These are phyloP conservation scores for Mycena latifolia DNA, from an alignment of 768 basidiomycete species.

Conservation along the genomic window DNA sequence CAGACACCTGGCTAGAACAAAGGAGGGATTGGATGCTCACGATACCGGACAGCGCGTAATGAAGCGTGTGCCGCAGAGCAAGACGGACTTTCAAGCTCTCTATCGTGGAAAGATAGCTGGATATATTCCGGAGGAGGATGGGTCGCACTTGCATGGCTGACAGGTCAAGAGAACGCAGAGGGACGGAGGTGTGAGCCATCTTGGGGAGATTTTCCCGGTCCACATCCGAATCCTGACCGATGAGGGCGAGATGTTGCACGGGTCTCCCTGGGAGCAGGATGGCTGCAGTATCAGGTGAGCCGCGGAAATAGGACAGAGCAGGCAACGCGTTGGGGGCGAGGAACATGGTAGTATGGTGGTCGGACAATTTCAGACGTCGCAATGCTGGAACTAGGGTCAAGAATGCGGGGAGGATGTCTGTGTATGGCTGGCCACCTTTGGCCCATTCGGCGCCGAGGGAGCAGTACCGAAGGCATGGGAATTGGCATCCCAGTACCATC, in stretches of 20 bases:
- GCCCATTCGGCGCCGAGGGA: conserved; percentile 61
- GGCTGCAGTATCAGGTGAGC: conserved; percentile 70
- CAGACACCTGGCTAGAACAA: conserved; percentile 16
- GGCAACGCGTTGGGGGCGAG: conserved; percentile 61
- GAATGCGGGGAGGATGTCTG: conserved; percentile 54
- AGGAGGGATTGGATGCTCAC: conserved; percentile 56
- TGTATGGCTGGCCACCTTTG: conserved; percentile 58
- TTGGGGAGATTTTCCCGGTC: conserved; percentile 63
- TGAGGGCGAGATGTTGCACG: conserved; percentile 65
- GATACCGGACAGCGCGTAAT: conserved; percentile 73
- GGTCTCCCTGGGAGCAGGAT: conserved; percentile 72
- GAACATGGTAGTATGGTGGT: conserved; percentile 55
- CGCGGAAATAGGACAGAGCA: conserved; percentile 67
- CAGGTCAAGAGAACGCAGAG: conserved; percentile 68
- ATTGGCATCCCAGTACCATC: conserved; percentile 50
- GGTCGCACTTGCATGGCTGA: conserved; percentile 72
- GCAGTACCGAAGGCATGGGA: conserved; percentile 55
- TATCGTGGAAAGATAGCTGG: conserved; percentile 62
- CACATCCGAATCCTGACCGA: conserved; percentile 68
- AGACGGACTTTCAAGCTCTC: conserved; percentile 67
- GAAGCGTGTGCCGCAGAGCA: conserved; percentile 74
- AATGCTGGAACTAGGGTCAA: conserved; percentile 56
- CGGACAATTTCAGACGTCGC: conserved; percentile 60
- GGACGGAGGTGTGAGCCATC: conserved; percentile 61
- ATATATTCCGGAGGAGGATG: conserved; percentile 66